Evolutionary conservation across 768 basidiomycete species (phyloP).

Genomic region (Leccinum boreale): DNA sequence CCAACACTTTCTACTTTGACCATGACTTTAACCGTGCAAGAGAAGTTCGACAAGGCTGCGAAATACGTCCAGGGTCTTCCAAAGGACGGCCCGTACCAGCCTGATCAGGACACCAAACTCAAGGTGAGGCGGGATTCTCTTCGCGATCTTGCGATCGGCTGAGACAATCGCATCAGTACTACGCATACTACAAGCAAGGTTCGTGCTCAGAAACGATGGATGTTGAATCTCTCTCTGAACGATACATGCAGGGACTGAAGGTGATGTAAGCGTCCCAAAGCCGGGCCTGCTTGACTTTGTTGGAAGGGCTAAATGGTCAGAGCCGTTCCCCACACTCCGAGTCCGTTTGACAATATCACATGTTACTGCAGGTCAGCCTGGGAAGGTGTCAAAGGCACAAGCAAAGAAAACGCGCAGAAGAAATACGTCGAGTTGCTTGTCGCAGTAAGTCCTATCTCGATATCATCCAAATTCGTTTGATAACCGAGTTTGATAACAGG

Average conservation of each 20-base stretch:
- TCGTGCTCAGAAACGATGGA: conserved; percentile 7
- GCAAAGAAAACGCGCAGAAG: conserved; percentile 66
- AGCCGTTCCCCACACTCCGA: conserved; percentile 13
- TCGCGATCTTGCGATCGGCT: conserved; percentile 5
- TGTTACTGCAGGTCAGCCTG: conserved; percentile 73
- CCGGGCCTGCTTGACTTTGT: conserved; percentile 83
- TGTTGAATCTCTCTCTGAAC: neutral
- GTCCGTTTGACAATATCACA: neutral
- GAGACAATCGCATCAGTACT: conserved; percentile 62
- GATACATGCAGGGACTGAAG: conserved; percentile 59
- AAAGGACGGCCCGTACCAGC: conserved; percentile 70
- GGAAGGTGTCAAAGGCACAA: conserved; percentile 65
- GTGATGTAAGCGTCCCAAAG: conserved; percentile 61
- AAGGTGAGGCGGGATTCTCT: conserved; percentile 48
- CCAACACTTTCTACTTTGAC: conserved; percentile 9
- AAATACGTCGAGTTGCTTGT: conserved; percentile 77
- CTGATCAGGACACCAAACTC: conserved; percentile 71
- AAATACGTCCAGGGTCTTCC: conserved; percentile 65
- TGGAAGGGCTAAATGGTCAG: conserved; percentile 88
- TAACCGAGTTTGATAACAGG: conserved; percentile 35
- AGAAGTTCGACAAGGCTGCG: conserved; percentile 78
- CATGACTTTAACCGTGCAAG: conserved; percentile 47
- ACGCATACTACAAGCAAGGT: conserved; percentile 94
- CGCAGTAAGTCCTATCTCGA: conserved; percentile 42
- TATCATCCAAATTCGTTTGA: neutral